A percentile compares a stretch with the other conserved stretches of the same genome.
These are phyloP conservation scores for Neurospora sp. DNA, from an alignment of 495 filamentous ascomycete genomes.

Conservation along the genomic window DNA sequence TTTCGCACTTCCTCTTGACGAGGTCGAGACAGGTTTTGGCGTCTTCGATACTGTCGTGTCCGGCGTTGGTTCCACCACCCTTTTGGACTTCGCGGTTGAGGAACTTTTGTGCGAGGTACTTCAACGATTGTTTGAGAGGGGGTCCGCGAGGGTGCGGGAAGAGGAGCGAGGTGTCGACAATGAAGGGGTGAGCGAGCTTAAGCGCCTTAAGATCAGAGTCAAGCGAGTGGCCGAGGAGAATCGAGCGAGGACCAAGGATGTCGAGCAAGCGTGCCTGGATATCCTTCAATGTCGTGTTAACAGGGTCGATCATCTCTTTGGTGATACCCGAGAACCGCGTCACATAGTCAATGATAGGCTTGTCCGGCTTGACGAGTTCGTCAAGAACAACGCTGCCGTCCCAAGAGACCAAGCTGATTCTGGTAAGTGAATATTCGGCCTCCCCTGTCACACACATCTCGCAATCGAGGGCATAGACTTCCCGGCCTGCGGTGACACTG, in stretches of 20 bases:
- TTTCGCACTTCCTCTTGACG: slow-evolving; percentile 89
- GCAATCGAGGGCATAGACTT: slow-evolving; percentile 81
- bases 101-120: slow-evolving; percentile 72
- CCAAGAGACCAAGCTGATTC: slow-evolving; percentile 81
- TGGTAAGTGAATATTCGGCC: slow-evolving; percentile 66
- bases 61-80: slow-evolving; percentile 42
- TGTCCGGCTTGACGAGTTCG: slow-evolving; percentile 80
- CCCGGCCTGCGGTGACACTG: slow-evolving; percentile 71
- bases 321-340: slow-evolving; percentile 90
- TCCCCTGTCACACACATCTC: slow-evolving; percentile 88
- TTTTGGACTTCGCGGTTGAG: slow-evolving; percentile 80
- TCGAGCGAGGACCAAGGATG: slow-evolving; percentile 61
- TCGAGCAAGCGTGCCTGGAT: slow-evolving; percentile 69
- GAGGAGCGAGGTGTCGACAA: slow-evolving; percentile 79
- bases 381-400: slow-evolving; percentile 74
- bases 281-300: slow-evolving; percentile 74
- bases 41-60: slow-evolving; percentile 90
- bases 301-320: slow-evolving; percentile 60
- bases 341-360: slow-evolving; percentile 79
- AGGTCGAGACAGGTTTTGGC: slow-evolving; percentile 83
- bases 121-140: slow-evolving; percentile 60
- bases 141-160: slow-evolving; percentile 51
- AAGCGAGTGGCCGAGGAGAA: slow-evolving; percentile 85
- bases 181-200: slow-evolving; percentile 78
- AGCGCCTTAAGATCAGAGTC: slow-evolving; percentile 81